Conservation (phyloP, 768 basidiomycete genomes). For the Agaricus sinodeliciosus region DNA sequence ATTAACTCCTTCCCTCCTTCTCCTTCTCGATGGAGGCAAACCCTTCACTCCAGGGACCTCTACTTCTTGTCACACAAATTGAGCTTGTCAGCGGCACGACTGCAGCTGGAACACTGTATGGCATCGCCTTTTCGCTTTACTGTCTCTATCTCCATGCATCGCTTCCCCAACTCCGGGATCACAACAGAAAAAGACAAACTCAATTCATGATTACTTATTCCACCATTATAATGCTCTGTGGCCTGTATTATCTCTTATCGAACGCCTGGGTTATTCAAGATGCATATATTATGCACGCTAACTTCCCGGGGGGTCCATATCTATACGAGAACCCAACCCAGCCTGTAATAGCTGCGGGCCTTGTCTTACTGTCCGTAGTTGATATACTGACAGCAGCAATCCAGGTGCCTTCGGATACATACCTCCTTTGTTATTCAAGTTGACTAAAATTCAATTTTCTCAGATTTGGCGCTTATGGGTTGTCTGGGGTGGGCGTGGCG, state of each 20-base stretch:
- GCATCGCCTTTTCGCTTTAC: background rate
- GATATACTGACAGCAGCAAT: background rate
- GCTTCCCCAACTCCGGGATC: background rate
- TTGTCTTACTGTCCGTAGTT: background rate
- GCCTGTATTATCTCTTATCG: background rate
- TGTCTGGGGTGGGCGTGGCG: background rate
- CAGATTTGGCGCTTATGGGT: background rate
- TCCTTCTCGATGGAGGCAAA: no score
- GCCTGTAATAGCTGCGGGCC: background rate
- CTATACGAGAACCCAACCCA: background rate
- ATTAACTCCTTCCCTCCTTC: no score
- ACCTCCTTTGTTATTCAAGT: background rate
- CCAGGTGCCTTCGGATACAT: background rate
- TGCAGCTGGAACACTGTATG: background rate
- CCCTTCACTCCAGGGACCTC: background rate
- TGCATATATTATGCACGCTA: background rate
- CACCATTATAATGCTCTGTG: background rate
- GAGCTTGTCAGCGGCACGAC: background rate
- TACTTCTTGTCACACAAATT: background rate
- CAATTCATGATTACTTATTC: background rate
- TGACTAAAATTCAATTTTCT: background rate
- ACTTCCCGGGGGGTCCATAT: background rate
- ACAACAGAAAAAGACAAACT: background rate
- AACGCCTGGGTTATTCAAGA: background rate
- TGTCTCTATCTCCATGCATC: background rate